A percentile compares a stretch with the other conserved stretches of the same genome.
These are phyloP conservation scores for Coelastrella sp. DNA, from an alignment of 139 green algal genomes.

Conservation along the genomic window DNA sequence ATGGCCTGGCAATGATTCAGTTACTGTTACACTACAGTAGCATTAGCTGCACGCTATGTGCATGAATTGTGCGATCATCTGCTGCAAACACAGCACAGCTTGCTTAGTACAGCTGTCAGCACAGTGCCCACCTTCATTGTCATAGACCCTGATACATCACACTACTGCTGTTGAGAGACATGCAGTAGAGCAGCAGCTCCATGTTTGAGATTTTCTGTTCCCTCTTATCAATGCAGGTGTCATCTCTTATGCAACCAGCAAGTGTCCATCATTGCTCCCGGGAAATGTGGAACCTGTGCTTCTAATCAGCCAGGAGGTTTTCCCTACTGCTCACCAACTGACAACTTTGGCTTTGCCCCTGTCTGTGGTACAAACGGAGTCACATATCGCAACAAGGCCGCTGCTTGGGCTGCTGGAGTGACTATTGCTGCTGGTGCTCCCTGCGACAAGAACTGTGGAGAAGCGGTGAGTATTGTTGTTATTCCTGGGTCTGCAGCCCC, in stretches of 20 bases:
- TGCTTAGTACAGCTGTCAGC: no score
- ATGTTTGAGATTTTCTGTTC: no score
- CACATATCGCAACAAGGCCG: constrained; percentile 48
- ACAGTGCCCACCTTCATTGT: no score
- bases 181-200: neutral
- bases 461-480: constrained; percentile 16
- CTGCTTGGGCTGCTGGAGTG: constrained; percentile 5
- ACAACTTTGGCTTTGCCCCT: neutral
- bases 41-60: no score
- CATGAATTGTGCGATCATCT: no score
- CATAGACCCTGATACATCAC: neutral
- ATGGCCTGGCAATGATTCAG: no score
- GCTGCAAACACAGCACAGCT: no score
- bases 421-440: neutral
- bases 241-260: constrained; percentile 24
- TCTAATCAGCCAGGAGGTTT: neutral
- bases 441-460: neutral
- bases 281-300: constrained; percentile 25
- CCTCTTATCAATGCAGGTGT: no score
- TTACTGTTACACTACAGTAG: no score
- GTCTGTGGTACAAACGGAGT: constrained; percentile 43
- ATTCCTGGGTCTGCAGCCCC: no score
- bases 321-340: constrained; percentile 12
- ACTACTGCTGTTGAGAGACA: neutral
- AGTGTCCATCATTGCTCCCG: neutral